Evolutionary conservation across 2,329 filamentous ascomycete species (phyloP), one percentile per base, ranked within the genome.

Genomic region (Ilyonectria mors-panacis): DNA sequence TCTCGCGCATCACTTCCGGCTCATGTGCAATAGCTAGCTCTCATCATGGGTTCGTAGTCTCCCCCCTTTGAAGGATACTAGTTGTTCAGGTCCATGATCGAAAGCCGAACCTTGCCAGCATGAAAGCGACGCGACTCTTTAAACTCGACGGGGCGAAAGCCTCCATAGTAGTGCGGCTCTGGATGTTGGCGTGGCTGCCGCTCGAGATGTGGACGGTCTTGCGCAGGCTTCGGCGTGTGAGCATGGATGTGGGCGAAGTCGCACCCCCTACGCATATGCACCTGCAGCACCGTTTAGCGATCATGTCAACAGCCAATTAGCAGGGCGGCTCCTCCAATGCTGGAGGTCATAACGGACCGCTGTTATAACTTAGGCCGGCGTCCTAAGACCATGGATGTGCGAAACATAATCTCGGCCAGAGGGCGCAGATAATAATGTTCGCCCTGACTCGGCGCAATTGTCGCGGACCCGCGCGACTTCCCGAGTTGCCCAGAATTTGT

Each of bases 391-490:
- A 75, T 75, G 73, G 74, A 68, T 74, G 71, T 68, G 72, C 71
- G 65, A 75, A 73, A 74, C 72, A 76, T 68, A 76, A 76, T 76
- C 71, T 76, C 74, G 74, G 73, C 54, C 72, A 63, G 70, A 75
- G 69, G 53, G 71, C 72, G 70, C 66, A 70, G 68, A 61, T 54
- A 69, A 70, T 56, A 67, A 70, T 61, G 68, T 63, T 66, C 65
- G 56, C 66, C 65, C 71, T 67, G 56, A 72, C 53, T 70, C 65
- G 73, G 70, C 57, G 70, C 65, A 66, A 65, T 69, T 70, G 70
- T 68, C 73, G 67, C 71, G 63, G 66, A 70, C 67, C 66, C 68
- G 67, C 63, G 60, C 59, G 57, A 66, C 55, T 67, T 72, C 73
- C 64, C 65, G 65, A 59, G 53, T 68, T 65, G 69, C 55, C 68